Conservation (phyloP, 2,329 filamentous ascomycete genomes). For the Fusarium sp. region DNA sequence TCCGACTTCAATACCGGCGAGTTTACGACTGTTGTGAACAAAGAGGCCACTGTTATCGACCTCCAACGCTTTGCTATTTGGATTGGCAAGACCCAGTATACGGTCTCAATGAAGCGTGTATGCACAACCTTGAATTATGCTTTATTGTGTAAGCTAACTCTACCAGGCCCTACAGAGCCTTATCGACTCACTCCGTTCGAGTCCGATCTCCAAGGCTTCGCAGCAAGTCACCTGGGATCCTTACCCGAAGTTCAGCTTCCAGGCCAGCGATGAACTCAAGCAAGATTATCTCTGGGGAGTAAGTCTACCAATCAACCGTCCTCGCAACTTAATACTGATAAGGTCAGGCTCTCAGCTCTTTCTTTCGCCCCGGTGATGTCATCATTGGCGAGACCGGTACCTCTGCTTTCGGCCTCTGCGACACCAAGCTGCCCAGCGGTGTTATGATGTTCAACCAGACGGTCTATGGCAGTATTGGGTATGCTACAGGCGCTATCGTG, state of each 20-base stretch:
- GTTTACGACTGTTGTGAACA: background rate
- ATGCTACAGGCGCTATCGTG: background rate
- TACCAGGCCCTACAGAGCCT: background rate
- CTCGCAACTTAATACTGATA: background rate
- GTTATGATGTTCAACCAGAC: conserved; percentile 8
- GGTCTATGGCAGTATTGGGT: background rate
- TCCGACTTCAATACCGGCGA: conserved; percentile 5
- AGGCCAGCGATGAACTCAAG: background rate
- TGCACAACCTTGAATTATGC: background rate
- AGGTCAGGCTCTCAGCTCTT: background rate
- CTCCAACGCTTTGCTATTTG: background rate
- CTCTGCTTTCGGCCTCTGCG: background rate
- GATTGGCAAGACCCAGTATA: background rate
- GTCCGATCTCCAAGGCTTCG: background rate
- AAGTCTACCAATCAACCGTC: background rate
- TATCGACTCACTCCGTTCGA: background rate
- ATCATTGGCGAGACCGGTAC: background rate
- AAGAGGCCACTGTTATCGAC: background rate
- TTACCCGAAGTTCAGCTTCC: background rate
- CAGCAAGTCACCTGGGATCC: background rate
- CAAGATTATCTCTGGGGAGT: conserved; percentile 4
- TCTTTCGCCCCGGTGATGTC: background rate
- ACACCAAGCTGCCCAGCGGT: background rate
- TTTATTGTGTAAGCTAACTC: background rate
- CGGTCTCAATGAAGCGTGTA: background rate